These are phyloP conservation scores for Lachancea thermotolerans DNA, from an alignment of 805 yeast species.

Conservation along the genomic window DNA sequence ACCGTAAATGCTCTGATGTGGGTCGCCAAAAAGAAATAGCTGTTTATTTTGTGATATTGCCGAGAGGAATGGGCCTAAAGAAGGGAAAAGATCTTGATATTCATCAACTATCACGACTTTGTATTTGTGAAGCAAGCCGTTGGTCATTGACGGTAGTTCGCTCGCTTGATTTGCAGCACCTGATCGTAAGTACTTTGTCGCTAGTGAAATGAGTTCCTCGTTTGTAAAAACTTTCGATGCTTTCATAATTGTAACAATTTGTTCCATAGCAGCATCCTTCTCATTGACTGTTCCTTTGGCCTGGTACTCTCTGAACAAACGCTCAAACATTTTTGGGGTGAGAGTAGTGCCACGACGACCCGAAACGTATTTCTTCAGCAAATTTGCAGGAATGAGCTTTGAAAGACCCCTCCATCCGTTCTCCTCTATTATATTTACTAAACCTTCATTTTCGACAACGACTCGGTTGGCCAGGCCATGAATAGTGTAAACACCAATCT, in stretches of 20 bases:
- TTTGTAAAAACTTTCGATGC: slow-evolving; percentile 31
- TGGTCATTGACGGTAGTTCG: slow-evolving; percentile 3
- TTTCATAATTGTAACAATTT: slow-evolving; percentile 25
- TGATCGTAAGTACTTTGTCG: slow-evolving; percentile 13
- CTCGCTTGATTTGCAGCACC: neutral
- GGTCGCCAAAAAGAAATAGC: slow-evolving; percentile 64
- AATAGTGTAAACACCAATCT: slow-evolving; percentile 48
- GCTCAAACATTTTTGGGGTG: slow-evolving; percentile 16
- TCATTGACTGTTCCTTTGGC: neutral
- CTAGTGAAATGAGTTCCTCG: slow-evolving; percentile 26
- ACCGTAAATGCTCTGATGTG: slow-evolving; percentile 61
- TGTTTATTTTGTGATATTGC: slow-evolving; percentile 40
- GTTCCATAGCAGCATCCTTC: slow-evolving; percentile 16
- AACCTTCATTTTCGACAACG: slow-evolving; percentile 36
- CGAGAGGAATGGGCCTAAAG: slow-evolving; percentile 40
- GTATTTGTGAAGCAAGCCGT: slow-evolving; percentile 16
- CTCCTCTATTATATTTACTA: slow-evolving; percentile 45
- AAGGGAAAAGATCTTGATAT: slow-evolving; percentile 61
- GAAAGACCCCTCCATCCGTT: slow-evolving; percentile 44
- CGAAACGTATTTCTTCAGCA: slow-evolving; percentile 11
- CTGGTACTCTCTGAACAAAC: slow-evolving; percentile 16
- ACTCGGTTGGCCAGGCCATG: slow-evolving; percentile 54
- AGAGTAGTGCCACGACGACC: slow-evolving; percentile 5
- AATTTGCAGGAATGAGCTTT: slow-evolving; percentile 28
- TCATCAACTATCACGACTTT: slow-evolving; percentile 58